These are phyloP conservation scores for Prototheca cutis DNA, from an alignment of 163 green algal genomes.

Conservation along the genomic window DNA sequence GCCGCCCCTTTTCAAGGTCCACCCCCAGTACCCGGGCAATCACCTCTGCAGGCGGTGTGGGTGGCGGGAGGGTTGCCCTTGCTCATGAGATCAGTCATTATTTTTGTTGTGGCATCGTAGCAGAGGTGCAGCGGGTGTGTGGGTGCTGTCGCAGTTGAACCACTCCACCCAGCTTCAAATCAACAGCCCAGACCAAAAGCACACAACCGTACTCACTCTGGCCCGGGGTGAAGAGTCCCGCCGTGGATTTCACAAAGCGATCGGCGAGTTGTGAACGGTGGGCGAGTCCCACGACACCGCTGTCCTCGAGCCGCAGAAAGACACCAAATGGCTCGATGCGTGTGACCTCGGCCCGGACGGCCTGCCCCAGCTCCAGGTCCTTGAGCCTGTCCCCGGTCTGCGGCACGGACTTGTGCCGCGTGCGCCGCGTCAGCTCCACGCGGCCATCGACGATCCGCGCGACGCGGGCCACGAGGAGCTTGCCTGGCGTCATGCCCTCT, in stretches of 20 bases:
- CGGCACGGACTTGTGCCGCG: background rate
- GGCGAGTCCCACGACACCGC: conserved; percentile 38
- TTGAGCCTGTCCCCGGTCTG: conserved; percentile 10
- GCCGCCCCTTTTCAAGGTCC: conserved; percentile 34
- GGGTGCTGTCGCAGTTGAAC: too few relatives aligned
- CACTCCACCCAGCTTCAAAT: too few relatives aligned
- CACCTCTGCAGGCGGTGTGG: conserved; percentile 38
- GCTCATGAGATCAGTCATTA: too few relatives aligned
- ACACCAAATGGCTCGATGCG: conserved; percentile 71
- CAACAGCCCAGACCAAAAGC: too few relatives aligned
- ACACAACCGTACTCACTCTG: conserved; percentile 39
- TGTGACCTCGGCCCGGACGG: conserved; percentile 59
- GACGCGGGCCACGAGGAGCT: conserved; percentile 52
- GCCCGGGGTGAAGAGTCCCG: conserved; percentile 30
- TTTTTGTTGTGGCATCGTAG: too few relatives aligned
- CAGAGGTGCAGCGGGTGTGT: too few relatives aligned
- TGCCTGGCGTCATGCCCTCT: conserved; percentile 57
- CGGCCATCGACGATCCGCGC: conserved; percentile 25
- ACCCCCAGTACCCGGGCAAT: conserved; percentile 51
- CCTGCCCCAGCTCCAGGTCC: conserved; percentile 49
- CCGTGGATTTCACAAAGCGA: conserved; percentile 40
- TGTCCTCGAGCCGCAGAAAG: conserved; percentile 61
- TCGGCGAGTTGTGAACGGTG: conserved; percentile 72
- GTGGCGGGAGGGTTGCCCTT: too few relatives aligned
- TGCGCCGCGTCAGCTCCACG: conserved; percentile 28